Conservation (phyloP, 805 yeast genomes). For the Candida jianshihensis region DNA sequence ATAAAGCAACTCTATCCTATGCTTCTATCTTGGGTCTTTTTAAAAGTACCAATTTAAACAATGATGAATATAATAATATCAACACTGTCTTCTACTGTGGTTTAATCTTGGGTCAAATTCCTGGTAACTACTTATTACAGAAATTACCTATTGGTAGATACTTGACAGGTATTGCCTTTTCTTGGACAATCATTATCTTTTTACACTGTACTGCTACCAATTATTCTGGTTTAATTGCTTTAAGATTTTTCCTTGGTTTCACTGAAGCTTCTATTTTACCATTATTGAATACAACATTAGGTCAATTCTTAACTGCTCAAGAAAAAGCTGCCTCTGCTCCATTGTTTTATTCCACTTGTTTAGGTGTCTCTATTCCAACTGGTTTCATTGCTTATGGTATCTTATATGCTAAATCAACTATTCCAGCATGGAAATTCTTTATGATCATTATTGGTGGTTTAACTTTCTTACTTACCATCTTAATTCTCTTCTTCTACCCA, state of each 20-base stretch:
- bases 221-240: slow-evolving; percentile 38
- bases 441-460: slow-evolving; percentile 51
- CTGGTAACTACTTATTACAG: slow-evolving; percentile 38
- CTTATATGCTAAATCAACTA: slow-evolving; percentile 20
- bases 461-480: slow-evolving; percentile 34
- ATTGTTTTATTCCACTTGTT: slow-evolving; percentile 43
- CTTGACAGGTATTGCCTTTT: slow-evolving; percentile 28
- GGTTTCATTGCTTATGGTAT: slow-evolving; percentile 42
- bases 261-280: slow-evolving; percentile 40
- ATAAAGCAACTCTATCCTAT: slow-evolving; percentile 45
- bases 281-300: slow-evolving; percentile 38
- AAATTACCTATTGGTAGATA: slow-evolving; percentile 34
- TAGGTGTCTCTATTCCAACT: slow-evolving; percentile 45
- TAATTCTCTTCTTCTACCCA: slow-evolving; percentile 40
- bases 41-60: slow-evolving; percentile 37
- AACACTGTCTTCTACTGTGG: slow-evolving; percentile 51
- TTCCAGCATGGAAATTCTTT: slow-evolving; percentile 45
- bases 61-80: slow-evolving; percentile 38
- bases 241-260: slow-evolving; percentile 47
- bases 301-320: slow-evolving; percentile 40
- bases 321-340: slow-evolving; percentile 49
- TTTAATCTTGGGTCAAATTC: slow-evolving; percentile 37
- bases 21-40: slow-evolving; percentile 41
- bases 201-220: slow-evolving; percentile 38
- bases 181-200: slow-evolving; percentile 43